phyloP scores from a whole-genome alignment of 169 alveolate species.

The Plasmodium coatneyi region DNA sequence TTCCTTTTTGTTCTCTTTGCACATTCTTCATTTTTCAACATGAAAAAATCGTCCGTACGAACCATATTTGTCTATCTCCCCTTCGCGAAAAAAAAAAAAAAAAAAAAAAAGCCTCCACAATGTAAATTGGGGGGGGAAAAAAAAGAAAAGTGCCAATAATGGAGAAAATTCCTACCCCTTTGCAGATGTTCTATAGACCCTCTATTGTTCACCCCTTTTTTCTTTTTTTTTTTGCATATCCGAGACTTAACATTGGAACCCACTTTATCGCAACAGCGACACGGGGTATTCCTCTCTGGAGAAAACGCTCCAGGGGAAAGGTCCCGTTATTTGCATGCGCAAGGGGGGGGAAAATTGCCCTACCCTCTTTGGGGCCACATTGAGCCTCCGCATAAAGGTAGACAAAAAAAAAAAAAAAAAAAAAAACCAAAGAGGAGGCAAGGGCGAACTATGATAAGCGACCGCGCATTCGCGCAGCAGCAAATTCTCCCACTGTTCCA shows the following conservation, averaged over 20 bases:
- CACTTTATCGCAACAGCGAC: not conserved
- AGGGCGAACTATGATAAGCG: not conserved
- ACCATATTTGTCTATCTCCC: not conserved
- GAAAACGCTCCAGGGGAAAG: not conserved
- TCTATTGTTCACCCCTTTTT: not conserved
- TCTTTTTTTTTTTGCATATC: not conserved
- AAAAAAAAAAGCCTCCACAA: not conserved
- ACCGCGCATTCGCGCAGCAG: not conserved
- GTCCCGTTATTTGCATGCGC: not conserved
- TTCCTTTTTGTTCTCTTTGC: not conserved
- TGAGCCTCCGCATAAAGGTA: not conserved
- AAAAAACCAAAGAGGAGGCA: not conserved
- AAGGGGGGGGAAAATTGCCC: not conserved
- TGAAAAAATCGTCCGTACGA: not conserved
- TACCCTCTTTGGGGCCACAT: not conserved
- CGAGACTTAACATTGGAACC: not conserved
- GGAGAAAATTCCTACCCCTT: not conserved
- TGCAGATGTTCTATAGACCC: not conserved
- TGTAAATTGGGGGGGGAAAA: not conserved
- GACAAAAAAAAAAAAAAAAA: not conserved
- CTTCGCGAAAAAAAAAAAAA: not conserved
- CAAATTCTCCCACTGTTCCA: not conserved
- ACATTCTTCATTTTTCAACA: not conserved
- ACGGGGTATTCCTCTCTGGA: not conserved
- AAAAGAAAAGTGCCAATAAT: not conserved